phyloP scores from a whole-genome alignment of 148 eudicot species.

The Camellia granthamiana region DNA sequence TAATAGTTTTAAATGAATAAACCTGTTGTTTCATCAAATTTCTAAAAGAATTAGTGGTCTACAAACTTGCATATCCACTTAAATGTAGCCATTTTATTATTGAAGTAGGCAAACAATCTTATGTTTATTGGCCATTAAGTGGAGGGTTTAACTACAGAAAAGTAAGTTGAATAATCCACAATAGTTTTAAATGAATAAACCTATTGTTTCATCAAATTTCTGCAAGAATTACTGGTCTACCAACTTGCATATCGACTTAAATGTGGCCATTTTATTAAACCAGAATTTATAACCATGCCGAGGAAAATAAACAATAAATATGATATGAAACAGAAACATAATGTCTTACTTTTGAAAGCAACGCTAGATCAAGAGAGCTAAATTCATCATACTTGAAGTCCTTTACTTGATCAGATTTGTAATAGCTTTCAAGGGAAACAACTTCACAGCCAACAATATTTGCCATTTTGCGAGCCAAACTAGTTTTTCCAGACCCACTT shows the following conservation, averaged over 20 bases:
- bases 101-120: background rate
- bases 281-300: background rate
- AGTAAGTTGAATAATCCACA: background rate
- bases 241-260: background rate
- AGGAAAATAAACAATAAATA: conserved; percentile 5
- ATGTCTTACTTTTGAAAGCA: conserved; percentile 75
- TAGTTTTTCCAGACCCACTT: conserved; percentile 99
- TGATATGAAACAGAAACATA: conserved; percentile 7
- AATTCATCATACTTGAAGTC: conserved; percentile 91
- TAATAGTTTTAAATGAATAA: background rate
- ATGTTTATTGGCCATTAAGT: background rate
- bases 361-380: conserved; percentile 80
- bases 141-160: background rate
- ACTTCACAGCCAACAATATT: conserved; percentile 99
- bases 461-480: conserved; percentile 99
- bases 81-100: background rate
- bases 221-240: background rate
- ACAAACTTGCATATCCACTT: background rate
- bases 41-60: background rate
- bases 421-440: conserved; percentile 94
- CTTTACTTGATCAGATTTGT: conserved; percentile 89
- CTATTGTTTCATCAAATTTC: background rate
- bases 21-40: background rate
- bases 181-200: background rate
- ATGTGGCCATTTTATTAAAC: background rate